These are phyloP conservation scores for Alternaria atra DNA, from an alignment of 2,329 filamentous ascomycete genomes.

Conservation along the genomic window DNA sequence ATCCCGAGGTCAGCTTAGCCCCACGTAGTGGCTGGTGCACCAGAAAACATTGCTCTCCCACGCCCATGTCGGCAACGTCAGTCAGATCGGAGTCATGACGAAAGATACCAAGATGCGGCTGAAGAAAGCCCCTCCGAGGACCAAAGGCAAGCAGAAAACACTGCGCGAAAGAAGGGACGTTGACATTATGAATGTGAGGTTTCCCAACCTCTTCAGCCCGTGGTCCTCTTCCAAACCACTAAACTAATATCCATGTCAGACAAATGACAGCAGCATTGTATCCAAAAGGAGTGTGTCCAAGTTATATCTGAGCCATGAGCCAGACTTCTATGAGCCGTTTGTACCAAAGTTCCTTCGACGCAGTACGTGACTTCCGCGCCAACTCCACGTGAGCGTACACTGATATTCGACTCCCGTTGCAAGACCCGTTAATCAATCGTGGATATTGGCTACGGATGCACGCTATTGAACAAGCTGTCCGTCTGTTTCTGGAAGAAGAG, in stretches of 20 bases:
- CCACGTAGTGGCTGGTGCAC: conserved; percentile 32
- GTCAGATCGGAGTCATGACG: conserved; percentile 18
- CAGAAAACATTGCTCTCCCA: conserved; percentile 27
- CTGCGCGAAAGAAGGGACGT: conserved; percentile 57
- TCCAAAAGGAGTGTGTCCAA: conserved; percentile 94
- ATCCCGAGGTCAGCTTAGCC: conserved; percentile 28
- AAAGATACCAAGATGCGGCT: conserved; percentile 18
- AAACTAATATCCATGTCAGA: conserved; percentile 59
- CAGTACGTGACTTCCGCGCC: conserved; percentile 36
- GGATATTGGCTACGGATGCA: conserved; percentile 89
- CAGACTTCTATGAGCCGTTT: conserved; percentile 88
- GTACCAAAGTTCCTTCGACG: conserved; percentile 83
- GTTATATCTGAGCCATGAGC: conserved; percentile 78
- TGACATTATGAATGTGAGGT: conserved; percentile 64
- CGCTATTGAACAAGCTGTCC: conserved; percentile 78
- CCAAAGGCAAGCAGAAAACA: conserved; percentile 26
- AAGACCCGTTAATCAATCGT: conserved; percentile 83
- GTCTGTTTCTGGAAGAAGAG: conserved; percentile 72
- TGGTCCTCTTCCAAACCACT: conserved; percentile 1
- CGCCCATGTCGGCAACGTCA: conserved; percentile 7
- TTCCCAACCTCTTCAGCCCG: not conserved
- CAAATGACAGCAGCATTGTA: conserved; percentile 90
- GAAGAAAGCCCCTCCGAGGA: conserved; percentile 22
- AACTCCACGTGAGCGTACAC: not conserved
- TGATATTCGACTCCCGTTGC: not conserved